phyloP scores from a whole-genome alignment of 1,284 basidiomycete genomes.

The Sporisorium graminicola region DNA sequence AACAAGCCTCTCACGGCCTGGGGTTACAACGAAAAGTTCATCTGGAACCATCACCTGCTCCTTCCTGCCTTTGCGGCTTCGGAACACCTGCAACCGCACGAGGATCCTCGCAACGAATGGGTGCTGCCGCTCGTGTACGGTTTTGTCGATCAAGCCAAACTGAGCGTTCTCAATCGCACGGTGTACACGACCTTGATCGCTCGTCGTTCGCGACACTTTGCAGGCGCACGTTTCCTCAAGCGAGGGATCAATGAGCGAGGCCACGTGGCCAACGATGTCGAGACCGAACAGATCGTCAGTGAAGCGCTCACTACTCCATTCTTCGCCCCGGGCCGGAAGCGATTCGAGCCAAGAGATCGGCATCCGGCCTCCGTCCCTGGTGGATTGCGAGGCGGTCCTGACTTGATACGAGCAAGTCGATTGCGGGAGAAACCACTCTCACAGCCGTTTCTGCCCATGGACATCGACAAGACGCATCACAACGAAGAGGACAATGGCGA shows the following conservation, averaged over 20 bases:
- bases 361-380: conserved; percentile 5
- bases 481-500: conserved; percentile 18
- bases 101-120: conserved; percentile 76
- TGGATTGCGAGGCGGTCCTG: conserved; percentile 12
- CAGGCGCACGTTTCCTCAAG: conserved; percentile 94
- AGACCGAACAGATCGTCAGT: conserved; percentile 97
- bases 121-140: conserved; percentile 93
- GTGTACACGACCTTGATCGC: conserved; percentile 95
- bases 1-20: conserved; percentile 60
- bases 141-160: conserved; percentile 96
- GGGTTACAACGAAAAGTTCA: conserved; percentile 88
- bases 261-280: conserved; percentile 98
- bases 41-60: conserved; percentile 96
- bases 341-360: conserved; percentile 21
- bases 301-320: conserved; percentile 83
- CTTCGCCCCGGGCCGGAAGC: conserved; percentile 55
- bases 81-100: conserved; percentile 36
- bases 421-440: conserved; percentile 36
- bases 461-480: neutral
- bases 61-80: conserved; percentile 73
- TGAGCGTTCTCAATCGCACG: conserved; percentile 89
- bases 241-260: conserved; percentile 91
- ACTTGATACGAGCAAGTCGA: conserved; percentile 27
- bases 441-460: neutral
- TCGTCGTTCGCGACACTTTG: conserved; percentile 91